Base-by-base conservation (phyloP, 75 land plant genomes). In the Selaginella moellendorffii region DNA sequence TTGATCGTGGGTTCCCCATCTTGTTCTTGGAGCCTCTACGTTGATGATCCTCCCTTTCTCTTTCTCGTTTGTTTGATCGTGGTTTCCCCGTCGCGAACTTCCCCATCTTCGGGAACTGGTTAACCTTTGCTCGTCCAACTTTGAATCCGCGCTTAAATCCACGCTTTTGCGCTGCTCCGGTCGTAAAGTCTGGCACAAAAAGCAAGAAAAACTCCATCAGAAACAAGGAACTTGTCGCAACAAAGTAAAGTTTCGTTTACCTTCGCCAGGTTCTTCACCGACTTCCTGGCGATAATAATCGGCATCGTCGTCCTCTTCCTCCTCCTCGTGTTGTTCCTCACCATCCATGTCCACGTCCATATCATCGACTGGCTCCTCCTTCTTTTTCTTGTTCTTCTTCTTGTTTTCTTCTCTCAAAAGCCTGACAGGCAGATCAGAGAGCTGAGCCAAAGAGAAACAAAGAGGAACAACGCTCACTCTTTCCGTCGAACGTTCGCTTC, bases 181-280 rank as follows among this genome's bases (percentile, higher is more conserved):
- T 36, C 10, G 46, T 36, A 36, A 36, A 36, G 10, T 36, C 46
- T 36, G 46, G n/a, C n/a, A n/a, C n/a, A n/a, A n/a, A n/a, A n/a
- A n/a, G n/a, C n/a, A n/a, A n/a, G n/a, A n/a, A n/a, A n/a, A n/a
- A n/a, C n/a, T n/a, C n/a, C n/a, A n/a, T n/a, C n/a, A n/a, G n/a
- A n/a, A n/a, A n/a, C n/a, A n/a, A n/a, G n/a, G n/a, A n/a, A n/a
- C n/a, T n/a, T n/a, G n/a, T n/a, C n/a, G n/a, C n/a, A n/a, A n/a
- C n/a, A n/a, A n/a, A n/a, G n/a, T n/a, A n/a, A n/a, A n/a, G n/a
- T n/a, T n/a, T n/a, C n/a, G n/a, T n/a, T 56, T 56, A 79, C 81
- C 81, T 79, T 80, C 63, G 68, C 76, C 81, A 46, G 81, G 81
- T 64, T 79, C 81, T 59, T 79, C 73, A 62, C 81, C 81, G 19